phyloP scores from a whole-genome alignment of 441 rosid genomes.

The Gossypium davidsonii region DNA sequence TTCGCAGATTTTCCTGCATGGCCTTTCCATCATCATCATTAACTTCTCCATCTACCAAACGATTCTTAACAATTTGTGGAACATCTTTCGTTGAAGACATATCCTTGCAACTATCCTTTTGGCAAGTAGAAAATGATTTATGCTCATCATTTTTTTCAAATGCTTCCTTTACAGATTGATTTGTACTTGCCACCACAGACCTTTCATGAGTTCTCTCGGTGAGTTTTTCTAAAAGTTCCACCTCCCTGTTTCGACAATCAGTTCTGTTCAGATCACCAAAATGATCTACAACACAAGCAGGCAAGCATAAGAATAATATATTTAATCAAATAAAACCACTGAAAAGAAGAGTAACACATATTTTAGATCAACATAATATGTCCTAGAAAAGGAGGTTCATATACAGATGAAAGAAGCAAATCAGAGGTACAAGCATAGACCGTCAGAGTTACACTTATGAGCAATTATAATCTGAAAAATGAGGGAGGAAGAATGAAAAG shows the following conservation, averaged over 20 bases:
- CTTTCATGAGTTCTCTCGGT: background rate
- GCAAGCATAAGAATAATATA: background rate
- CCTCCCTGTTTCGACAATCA: background rate
- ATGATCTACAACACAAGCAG: conserved; percentile 7
- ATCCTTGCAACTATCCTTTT: background rate
- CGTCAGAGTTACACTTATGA: background rate
- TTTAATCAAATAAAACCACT: conserved; percentile 6
- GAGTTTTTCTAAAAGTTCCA: background rate
- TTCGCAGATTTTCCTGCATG: conserved; percentile 12
- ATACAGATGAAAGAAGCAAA: background rate
- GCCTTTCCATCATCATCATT: conserved; percentile 15
- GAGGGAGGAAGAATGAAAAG: background rate
- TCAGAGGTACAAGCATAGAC: background rate
- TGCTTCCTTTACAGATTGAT: background rate
- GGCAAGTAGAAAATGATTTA: background rate
- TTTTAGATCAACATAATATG: background rate
- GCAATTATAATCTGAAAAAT: background rate
- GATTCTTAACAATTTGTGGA: background rate
- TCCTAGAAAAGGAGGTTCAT: background rate
- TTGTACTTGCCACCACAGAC: background rate
- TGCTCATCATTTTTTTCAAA: background rate
- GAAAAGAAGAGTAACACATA: background rate
- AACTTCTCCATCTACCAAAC: conserved; percentile 2
- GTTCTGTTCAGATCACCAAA: background rate
- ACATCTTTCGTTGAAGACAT: background rate